phyloP scores from a whole-genome alignment of 371 early-diverging fungal species.

The Thermomucor indicae-seudaticae region DNA sequence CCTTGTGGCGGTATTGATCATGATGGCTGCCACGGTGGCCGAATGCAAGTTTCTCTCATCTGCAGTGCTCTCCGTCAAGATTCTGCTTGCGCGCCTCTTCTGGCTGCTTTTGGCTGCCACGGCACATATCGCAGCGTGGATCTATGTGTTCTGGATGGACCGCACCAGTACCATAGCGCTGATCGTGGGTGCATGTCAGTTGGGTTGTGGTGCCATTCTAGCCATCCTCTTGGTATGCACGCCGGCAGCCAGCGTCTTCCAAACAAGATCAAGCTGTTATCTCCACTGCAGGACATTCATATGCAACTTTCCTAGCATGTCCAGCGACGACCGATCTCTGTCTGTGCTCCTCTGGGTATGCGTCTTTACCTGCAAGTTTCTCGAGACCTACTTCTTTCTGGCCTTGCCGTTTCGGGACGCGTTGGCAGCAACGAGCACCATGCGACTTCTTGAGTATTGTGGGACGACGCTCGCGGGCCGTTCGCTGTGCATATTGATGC shows the following conservation, averaged over 20 bases:
- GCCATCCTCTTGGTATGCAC: constrained; percentile 60
- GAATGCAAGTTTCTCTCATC: constrained; percentile 69
- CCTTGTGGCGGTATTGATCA: constrained; percentile 62
- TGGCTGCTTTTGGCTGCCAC: constrained; percentile 55
- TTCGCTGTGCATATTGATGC: constrained; percentile 59
- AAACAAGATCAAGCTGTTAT: constrained; percentile 28
- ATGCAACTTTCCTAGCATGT: constrained; percentile 69
- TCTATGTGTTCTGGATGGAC: constrained; percentile 51
- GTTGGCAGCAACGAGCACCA: constrained; percentile 54
- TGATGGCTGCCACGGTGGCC: constrained; percentile 60
- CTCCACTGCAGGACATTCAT: constrained; percentile 74
- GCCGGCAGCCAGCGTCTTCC: constrained; percentile 64
- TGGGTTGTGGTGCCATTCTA: constrained; percentile 62
- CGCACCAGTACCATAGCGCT: constrained; percentile 35
- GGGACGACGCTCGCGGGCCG: constrained; percentile 41
- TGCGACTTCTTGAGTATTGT: constrained; percentile 52
- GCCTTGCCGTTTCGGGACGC: constrained; percentile 79
- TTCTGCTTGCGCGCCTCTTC: constrained; percentile 53
- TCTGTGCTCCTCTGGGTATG: constrained; percentile 75
- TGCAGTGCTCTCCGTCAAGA: constrained; percentile 46
- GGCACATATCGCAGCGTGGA: constrained; percentile 61
- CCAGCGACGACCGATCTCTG: constrained; percentile 58
- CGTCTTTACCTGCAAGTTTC: constrained; percentile 73
- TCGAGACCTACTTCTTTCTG: constrained; percentile 82
- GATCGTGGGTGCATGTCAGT: constrained; percentile 60